Percentiles rank a stretch among this genome's conserved stretches.
Conservation (phyloP, 805 yeast species). For the Myxozyma vanderwaltii region DNA sequence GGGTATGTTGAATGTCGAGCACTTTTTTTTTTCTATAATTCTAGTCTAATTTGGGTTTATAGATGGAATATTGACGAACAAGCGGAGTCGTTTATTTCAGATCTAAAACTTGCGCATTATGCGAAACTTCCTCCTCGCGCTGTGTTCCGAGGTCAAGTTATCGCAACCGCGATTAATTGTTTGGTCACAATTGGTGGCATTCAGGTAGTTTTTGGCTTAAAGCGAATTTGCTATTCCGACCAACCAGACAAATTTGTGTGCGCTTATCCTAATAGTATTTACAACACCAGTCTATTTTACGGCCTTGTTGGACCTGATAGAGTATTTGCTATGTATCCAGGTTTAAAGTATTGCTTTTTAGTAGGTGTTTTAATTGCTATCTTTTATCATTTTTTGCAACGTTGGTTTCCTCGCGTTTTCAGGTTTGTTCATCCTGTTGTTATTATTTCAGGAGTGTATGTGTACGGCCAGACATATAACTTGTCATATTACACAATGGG, state of each 20-base stretch:
- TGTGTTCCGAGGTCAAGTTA: slow-evolving; percentile 54
- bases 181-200: slow-evolving; percentile 53
- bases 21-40: background rate
- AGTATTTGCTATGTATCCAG: slow-evolving; percentile 37
- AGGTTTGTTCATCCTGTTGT: slow-evolving; percentile 29
- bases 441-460: slow-evolving; percentile 32
- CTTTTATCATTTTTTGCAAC: slow-evolving; percentile 17
- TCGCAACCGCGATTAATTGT: slow-evolving; percentile 57
- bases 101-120: slow-evolving; percentile 56
- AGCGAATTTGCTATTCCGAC: slow-evolving; percentile 48
- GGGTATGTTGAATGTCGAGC: slow-evolving; percentile 47
- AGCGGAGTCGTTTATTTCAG: slow-evolving; percentile 44
- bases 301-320: slow-evolving; percentile 63
- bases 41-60: background rate
- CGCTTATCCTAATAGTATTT: slow-evolving; percentile 48
- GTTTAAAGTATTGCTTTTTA: slow-evolving; percentile 31
- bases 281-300: slow-evolving; percentile 57
- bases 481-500: slow-evolving; percentile 20
- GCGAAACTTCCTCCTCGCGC: slow-evolving; percentile 54
- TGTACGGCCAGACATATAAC: slow-evolving; percentile 23
- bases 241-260: slow-evolving; percentile 50
- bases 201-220: slow-evolving; percentile 46
- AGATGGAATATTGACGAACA: slow-evolving; percentile 51
- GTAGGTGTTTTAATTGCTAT: slow-evolving; percentile 30
- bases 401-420: slow-evolving; percentile 11